Evolutionary conservation across 768 basidiomycete species (phyloP).

Genomic region (Boletus tylopilopsis): DNA sequence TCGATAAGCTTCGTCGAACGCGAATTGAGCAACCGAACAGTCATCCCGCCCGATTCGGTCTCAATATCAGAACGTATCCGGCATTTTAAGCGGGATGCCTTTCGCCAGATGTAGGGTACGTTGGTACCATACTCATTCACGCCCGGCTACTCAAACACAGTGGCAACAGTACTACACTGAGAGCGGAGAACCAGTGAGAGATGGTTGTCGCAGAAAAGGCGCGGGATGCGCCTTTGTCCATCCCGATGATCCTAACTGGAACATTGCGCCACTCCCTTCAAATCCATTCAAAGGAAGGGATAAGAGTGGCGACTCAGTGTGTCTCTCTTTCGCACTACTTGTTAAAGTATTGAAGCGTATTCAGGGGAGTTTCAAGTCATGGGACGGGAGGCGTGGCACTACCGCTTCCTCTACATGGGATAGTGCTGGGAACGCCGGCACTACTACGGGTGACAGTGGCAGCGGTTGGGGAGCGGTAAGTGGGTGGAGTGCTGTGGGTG

Average conservation of each 20-base stretch:
- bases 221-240: conserved; percentile 30
- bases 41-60: not conserved
- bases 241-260: conserved; percentile 25
- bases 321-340: conserved; percentile 1
- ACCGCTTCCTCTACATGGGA: not conserved
- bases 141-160: not conserved
- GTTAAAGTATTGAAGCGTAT: not conserved
- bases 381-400: not conserved
- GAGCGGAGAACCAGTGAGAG: conserved; percentile 22
- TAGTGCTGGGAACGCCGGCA: not conserved
- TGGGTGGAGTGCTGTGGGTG: not conserved
- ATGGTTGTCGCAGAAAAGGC: conserved; percentile 24
- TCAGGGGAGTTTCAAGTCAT: conserved; percentile 10
- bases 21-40: not conserved
- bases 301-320: conserved; percentile 17
- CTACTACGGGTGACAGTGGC: not conserved
- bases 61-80: not conserved
- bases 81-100: conserved; percentile 19
- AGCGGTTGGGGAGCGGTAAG: not conserved
- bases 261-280: conserved; percentile 12
- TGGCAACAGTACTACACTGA: conserved; percentile 28
- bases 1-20: not conserved
- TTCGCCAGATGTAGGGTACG: conserved; percentile 24
- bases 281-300: conserved; percentile 7
- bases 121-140: conserved; percentile 4